Evolutionary conservation across 2,329 filamentous ascomycete species (phyloP).

Genomic region (Bipolaris bicolor): DNA sequence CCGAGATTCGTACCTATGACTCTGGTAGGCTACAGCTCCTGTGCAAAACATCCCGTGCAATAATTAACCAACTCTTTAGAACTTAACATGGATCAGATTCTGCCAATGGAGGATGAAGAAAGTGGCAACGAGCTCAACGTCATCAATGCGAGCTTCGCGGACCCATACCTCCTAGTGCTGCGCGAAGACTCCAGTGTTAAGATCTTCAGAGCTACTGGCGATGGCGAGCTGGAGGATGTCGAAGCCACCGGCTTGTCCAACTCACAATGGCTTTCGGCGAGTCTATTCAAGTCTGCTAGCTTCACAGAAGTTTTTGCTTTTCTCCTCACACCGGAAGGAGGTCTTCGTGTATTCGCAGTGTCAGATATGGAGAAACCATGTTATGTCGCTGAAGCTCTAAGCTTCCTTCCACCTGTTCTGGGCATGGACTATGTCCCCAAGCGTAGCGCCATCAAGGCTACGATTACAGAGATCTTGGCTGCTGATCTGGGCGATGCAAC

Average conservation of each 20-base stretch:
- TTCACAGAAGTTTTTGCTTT: slow-evolving; percentile 71
- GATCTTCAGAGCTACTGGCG: slow-evolving; percentile 78
- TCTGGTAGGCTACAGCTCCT: slow-evolving; percentile 65
- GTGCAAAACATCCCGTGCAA: background rate
- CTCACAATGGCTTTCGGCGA: slow-evolving; percentile 82
- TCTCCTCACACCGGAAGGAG: slow-evolving; percentile 75
- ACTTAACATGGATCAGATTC: slow-evolving; percentile 85
- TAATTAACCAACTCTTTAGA: slow-evolving; percentile 57
- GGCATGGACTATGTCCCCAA: slow-evolving; percentile 73
- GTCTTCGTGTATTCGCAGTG: slow-evolving; percentile 77
- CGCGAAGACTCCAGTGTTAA: slow-evolving; percentile 83
- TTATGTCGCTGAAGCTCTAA: slow-evolving; percentile 76
- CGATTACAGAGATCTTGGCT: slow-evolving; percentile 78
- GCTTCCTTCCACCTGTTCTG: slow-evolving; percentile 77
- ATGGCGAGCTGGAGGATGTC: slow-evolving; percentile 84
- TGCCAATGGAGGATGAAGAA: slow-evolving; percentile 84
- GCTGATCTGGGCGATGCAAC: slow-evolving; percentile 82
- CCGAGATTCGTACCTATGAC: slow-evolving; percentile 89
- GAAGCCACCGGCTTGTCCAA: slow-evolving; percentile 65
- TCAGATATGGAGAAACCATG: slow-evolving; percentile 73
- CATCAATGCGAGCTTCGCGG: slow-evolving; percentile 79
- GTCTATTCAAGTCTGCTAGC: slow-evolving; percentile 73
- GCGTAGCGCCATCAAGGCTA: slow-evolving; percentile 74
- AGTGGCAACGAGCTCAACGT: slow-evolving; percentile 81
- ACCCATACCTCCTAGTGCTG: slow-evolving; percentile 83